Evolutionary conservation across 148 eudicot genomes (phyloP).

Genomic region (Spergularia marina): DNA sequence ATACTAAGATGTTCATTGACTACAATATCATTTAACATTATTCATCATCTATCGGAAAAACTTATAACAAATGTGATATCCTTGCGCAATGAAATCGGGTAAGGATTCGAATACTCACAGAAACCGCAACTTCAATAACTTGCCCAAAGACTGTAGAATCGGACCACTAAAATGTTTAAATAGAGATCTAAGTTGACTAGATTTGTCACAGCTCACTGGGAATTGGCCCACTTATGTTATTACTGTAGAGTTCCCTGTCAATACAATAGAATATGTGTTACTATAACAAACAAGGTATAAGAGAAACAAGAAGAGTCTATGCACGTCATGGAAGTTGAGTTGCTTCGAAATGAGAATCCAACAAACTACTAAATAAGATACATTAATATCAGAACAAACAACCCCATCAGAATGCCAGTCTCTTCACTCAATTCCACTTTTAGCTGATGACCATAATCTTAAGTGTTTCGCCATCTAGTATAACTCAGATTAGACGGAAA

Average conservation of each 20-base stretch:
- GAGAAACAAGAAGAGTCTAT: neutral
- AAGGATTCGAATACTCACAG: slow-evolving; percentile 56
- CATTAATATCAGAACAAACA: too few species aligned
- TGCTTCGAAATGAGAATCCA: neutral
- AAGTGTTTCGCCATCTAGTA: too few species aligned
- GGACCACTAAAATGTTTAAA: slow-evolving; percentile 78
- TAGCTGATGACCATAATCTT: too few species aligned
- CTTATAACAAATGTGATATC: neutral
- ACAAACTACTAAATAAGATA: neutral
- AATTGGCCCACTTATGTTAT: slow-evolving; percentile 80
- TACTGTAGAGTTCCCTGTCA: slow-evolving; percentile 94
- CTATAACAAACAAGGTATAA: neutral
- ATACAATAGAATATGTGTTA: slow-evolving; percentile 1
- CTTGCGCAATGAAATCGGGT: slow-evolving; percentile 4
- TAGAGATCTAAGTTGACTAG: slow-evolving; percentile 98
- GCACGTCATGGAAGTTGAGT: neutral
- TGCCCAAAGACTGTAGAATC: slow-evolving; percentile 82
- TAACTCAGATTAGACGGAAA: too few species aligned
- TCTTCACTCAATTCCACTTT: too few species aligned
- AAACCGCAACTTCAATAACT: slow-evolving; percentile 80
- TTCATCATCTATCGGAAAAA: neutral
- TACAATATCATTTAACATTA: too few species aligned
- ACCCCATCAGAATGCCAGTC: too few species aligned
- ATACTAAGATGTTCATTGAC: too few species aligned
- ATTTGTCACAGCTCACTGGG: slow-evolving; percentile 88